Evolutionary conservation across 495 filamentous ascomycete genomes (phyloP), one percentile per base, ranked within the genome.

Genomic region (Geoglossum glabrum): DNA sequence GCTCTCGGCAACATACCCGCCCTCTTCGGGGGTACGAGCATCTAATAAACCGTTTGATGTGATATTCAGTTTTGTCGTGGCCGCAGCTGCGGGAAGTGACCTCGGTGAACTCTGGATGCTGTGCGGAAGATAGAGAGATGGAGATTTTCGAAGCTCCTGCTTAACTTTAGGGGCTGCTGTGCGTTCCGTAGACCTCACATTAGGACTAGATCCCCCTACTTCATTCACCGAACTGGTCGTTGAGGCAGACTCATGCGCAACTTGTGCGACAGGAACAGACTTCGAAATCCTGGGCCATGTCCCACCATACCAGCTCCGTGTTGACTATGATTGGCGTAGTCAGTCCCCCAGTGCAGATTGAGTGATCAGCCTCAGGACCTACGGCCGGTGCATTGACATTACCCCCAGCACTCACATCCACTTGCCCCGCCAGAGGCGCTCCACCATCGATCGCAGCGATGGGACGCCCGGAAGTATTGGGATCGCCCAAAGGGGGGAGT

Each of bases 201-300:
- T 68, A 61, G 56, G n/a, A 30, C 21, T 8, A 30, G 23, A 30
- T 13, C n/a, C 40, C 13, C 23, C 56, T 1, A n/a, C 8, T 43
- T 17, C 33, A 27, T 56, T 46, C 36, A 26, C 51, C 26, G 47
- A 21, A 36, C 72, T 67, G 57, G 76, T 70, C 61, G 77, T 83
- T 57, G 82, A 75, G 34, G 88, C 86, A 55, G 81, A 86, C 71
- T 90, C 84, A 66, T 80, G 81, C 57, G 82, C 84, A 66, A 87
- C 77, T 69, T 85, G 77, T 52, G 81, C 87, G 55, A 85, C 81
- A 50, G 85, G 76, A 38, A 75, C 72, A 27, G 85, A 82, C 67
- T 90, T 90, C 38, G 76, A 73, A 25, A 69, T 70, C 65, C 75
- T 74, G 26, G 83, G 79, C 82, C 82, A 80, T n/a, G 76, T 79